Conservation (phyloP, 768 basidiomycete genomes). For the Serendipita sp. region DNA sequence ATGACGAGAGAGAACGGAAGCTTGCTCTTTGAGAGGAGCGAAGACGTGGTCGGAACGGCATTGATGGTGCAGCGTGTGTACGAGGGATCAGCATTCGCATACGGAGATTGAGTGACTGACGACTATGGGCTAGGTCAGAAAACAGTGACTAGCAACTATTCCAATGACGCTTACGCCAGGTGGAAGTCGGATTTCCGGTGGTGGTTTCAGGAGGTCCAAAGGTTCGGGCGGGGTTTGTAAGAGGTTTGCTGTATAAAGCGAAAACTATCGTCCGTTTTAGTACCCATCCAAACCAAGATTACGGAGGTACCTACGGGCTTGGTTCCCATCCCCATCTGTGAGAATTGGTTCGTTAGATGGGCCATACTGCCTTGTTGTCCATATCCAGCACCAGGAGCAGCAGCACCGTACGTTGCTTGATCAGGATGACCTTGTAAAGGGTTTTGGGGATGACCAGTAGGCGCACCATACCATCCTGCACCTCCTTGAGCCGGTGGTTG, state of each 20-base stretch:
- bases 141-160: background rate
- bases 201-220: slow-evolving; percentile 58
- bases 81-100: slow-evolving; percentile 73
- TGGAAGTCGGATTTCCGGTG: slow-evolving; percentile 82
- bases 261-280: slow-evolving; percentile 25
- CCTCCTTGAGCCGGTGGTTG: slow-evolving; percentile 38
- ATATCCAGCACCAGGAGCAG: slow-evolving; percentile 16
- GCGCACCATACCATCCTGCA: slow-evolving; percentile 28
- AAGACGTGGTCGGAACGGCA: slow-evolving; percentile 81
- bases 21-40: slow-evolving; percentile 76
- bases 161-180: slow-evolving; percentile 34
- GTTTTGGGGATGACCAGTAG: slow-evolving; percentile 30
- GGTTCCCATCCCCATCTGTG: slow-evolving; percentile 64
- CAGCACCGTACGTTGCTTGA: slow-evolving; percentile 19
- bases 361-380: slow-evolving; percentile 26
- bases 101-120: slow-evolving; percentile 58
- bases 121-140: slow-evolving; percentile 23
- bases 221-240: slow-evolving; percentile 89
- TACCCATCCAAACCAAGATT: background rate
- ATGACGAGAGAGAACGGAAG: slow-evolving; percentile 79
- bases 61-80: slow-evolving; percentile 89
- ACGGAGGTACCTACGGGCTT: slow-evolving; percentile 28
- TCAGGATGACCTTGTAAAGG: slow-evolving; percentile 27
- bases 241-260: slow-evolving; percentile 77
- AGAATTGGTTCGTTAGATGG: slow-evolving; percentile 68